Conservation (phyloP, 2,329 filamentous ascomycete species). For the Colletotrichum somersetense region DNA sequence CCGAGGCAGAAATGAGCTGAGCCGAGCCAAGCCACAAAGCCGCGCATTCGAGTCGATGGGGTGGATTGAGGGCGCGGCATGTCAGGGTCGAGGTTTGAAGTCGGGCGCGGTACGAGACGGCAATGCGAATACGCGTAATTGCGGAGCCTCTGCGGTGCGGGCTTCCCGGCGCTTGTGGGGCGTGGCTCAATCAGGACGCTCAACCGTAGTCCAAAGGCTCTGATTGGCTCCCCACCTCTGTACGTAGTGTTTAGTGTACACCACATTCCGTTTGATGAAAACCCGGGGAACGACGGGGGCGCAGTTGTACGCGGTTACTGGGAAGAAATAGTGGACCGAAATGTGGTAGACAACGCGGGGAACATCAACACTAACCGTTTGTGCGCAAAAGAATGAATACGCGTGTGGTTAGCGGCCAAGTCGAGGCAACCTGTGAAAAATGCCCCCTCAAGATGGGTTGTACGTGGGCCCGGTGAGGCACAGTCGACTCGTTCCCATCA, state of each 20-base stretch:
- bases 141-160: constrained; percentile 8
- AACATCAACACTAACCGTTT: not conserved
- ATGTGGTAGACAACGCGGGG: not conserved
- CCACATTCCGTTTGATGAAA: constrained; percentile 3
- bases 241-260: constrained; percentile 5
- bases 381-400: not conserved
- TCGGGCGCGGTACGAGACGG: not conserved
- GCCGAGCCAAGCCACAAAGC: constrained; percentile 4
- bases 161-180: constrained; percentile 12
- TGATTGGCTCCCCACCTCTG: constrained; percentile 15
- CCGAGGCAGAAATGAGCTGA: not conserved
- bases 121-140: constrained; percentile 36
- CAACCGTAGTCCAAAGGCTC: constrained; percentile 4
- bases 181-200: not conserved
- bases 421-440: not conserved
- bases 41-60: not conserved
- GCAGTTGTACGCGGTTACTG: constrained; percentile 23
- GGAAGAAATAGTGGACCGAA: not conserved
- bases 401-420: not conserved
- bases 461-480: not conserved
- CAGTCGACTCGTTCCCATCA: not conserved
- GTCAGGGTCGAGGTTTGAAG: constrained; percentile 12
- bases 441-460: not conserved
- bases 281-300: constrained; percentile 21
- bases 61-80: too few species aligned